Conservation (phyloP, 192 early-diverging fungal genomes). For the Polychytrium aggregatum region DNA sequence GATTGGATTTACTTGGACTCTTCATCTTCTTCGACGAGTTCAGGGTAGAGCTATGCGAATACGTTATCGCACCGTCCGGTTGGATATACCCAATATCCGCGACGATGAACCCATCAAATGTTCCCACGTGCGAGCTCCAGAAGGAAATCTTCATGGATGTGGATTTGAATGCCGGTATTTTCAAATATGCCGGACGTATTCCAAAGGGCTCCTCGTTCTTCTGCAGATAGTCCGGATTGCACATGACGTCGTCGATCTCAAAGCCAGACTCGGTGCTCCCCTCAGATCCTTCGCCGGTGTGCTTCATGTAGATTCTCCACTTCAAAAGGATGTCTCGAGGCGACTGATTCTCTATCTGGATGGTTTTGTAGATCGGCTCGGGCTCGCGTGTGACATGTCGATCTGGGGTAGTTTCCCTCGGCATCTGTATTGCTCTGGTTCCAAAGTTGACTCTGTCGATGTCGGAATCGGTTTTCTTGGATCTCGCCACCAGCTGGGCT, state of each 20-base stretch:
- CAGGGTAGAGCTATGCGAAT: background rate
- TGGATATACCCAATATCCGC: constrained; percentile 38
- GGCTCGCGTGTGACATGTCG: background rate
- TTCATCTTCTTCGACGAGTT: background rate
- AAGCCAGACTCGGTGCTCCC: too few relatives aligned
- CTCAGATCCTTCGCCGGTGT: background rate
- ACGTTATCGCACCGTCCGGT: constrained; percentile 15
- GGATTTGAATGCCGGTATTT: constrained; percentile 24
- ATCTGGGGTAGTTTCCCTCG: too few relatives aligned
- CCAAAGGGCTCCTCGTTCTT: constrained; percentile 13
- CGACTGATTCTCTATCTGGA: constrained; percentile 36
- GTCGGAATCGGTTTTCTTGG: constrained; percentile 2
- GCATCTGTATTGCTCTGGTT: too few relatives aligned
- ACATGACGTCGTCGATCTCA: constrained; percentile 9
- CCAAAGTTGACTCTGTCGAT: constrained; percentile 38
- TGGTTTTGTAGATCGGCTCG: constrained; percentile 17
- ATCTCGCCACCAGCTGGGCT: constrained; percentile 25
- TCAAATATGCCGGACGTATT: constrained; percentile 13
- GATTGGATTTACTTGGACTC: too few relatives aligned
- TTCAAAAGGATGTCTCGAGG: constrained; percentile 27
- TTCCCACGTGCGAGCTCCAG: constrained; percentile 16
- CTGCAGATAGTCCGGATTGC: constrained; percentile 15
- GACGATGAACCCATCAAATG: constrained; percentile 23
- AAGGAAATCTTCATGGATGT: constrained; percentile 20
- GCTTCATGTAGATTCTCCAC: constrained; percentile 29